Evolutionary conservation across 1,284 basidiomycete species (phyloP).

Genomic region (Athelia sp.): DNA sequence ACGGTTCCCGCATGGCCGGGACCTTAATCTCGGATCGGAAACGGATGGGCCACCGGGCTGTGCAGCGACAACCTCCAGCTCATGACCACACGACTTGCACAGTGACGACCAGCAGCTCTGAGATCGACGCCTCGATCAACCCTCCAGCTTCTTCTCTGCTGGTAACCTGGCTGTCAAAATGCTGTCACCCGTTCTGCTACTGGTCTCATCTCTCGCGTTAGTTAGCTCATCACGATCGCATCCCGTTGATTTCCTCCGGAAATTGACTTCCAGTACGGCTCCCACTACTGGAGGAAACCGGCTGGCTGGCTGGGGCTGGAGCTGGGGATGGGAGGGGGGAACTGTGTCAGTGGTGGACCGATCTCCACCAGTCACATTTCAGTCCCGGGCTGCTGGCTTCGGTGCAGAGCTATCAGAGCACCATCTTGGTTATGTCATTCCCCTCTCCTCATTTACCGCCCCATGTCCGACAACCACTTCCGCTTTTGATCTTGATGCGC

Average conservation of each 20-base stretch:
- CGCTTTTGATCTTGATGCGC: conserved; percentile 18
- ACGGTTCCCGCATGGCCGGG: too few relatives aligned
- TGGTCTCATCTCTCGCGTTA: background rate
- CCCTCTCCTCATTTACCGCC: conserved; percentile 64
- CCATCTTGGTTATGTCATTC: conserved; percentile 75
- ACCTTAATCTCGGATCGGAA: too few relatives aligned
- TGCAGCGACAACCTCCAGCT: too few relatives aligned
- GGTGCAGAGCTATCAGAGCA: conserved; percentile 65
- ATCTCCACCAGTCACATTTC: conserved; percentile 57
- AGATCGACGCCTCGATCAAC: background rate
- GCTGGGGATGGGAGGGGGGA: conserved; percentile 66
- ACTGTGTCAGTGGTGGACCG: conserved; percentile 76
- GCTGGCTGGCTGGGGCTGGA: conserved; percentile 56
- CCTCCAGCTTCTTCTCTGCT: background rate
- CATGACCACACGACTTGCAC: background rate
- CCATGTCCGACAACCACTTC: conserved; percentile 31
- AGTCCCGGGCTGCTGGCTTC: conserved; percentile 66
- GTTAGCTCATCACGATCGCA: background rate
- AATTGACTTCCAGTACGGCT: background rate
- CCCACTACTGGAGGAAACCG: conserved; percentile 32
- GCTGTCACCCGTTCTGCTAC: background rate
- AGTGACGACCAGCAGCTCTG: background rate
- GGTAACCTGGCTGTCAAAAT: background rate
- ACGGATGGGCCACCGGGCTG: too few relatives aligned
- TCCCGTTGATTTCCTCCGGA: conserved; percentile 1